A percentile compares a stretch with the other conserved stretches of the same genome.
Conservation (phyloP, 352 stramenopile species). For the Phytophthora uliginosa region DNA sequence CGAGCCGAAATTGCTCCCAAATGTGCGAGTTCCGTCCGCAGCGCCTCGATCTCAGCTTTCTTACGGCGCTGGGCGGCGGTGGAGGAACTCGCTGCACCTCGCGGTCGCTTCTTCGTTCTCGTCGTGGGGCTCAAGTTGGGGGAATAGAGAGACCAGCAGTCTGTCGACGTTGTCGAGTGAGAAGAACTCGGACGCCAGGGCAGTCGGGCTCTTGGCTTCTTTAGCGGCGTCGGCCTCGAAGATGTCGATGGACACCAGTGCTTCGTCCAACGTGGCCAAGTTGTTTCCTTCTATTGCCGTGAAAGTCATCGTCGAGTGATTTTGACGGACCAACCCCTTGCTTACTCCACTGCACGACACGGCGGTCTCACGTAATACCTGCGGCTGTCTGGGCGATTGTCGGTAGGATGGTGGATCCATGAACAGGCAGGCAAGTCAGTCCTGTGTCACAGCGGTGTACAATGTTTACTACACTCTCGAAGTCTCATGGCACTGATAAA, state of each 20-base stretch:
- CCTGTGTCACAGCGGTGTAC: background rate
- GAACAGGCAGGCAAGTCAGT: background rate
- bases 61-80: conserved; percentile 25
- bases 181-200: background rate
- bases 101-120: conserved; percentile 9
- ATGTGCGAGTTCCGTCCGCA: conserved; percentile 16
- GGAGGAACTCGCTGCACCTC: conserved; percentile 23
- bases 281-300: background rate
- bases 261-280: conserved; percentile 23
- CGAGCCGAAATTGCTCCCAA: conserved; percentile 11
- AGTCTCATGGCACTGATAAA: conserved; percentile 7
- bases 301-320: background rate
- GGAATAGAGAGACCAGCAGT: background rate
- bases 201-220: background rate
- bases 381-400: background rate
- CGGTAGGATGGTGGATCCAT: conserved; percentile 13
- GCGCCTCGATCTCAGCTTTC: conserved; percentile 20
- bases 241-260: conserved; percentile 25
- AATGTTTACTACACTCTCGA: conserved; percentile 3
- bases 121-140: background rate
- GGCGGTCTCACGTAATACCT: background rate
- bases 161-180: conserved; percentile 3
- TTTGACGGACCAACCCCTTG: background rate
- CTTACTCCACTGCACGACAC: background rate
- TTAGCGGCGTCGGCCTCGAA: background rate